Evolutionary conservation across 371 early-diverging fungal species (phyloP), one percentile per base, ranked within the genome.

Genomic region (Umbelopsis sp.): DNA sequence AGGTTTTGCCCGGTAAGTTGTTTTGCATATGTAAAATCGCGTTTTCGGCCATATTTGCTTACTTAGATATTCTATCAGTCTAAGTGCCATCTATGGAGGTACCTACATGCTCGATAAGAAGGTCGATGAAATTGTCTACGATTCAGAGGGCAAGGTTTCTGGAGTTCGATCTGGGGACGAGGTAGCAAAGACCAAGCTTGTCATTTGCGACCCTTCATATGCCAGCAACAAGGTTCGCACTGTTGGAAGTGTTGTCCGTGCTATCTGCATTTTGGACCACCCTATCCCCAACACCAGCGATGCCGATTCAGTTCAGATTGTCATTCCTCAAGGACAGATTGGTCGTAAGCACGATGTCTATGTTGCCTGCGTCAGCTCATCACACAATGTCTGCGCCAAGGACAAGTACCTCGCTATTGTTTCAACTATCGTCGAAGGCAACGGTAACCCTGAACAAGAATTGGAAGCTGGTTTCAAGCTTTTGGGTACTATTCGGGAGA

Each of bases 191-290:
- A 92, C 94, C 67, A 89, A 91, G 76, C 85, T 86, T 72, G 96
- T 98, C 44, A 97, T 99, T 69, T 94, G 96, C 71, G 99, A 98
- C 80, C 97, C 99, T 57, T 93, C 96, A 44, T 98, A 98, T 82
- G 94, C 95, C 70, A 73, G 86, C 10, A 78, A 81, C 64, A 89
- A 93, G 72, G 92, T 92, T 70, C 87, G 86, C 74, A 91, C 88
- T 76, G 82, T 86, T 22, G 96, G 92, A 44, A 87, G 90, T 52
- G 97, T 98, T 51, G 92, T 99, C 63, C 93, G 99, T 57, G 92
- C 97, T 66, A 97, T 98, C 77, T 98, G 98, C 80, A 72, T 99
- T 69, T 88, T 99, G 73, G 88, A 87, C 50, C 93, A 94, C 69
- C 94, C 98, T 53, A 93, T 99, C 68, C 97, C 98, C 66, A 93